These are phyloP conservation scores for Hypoxylon sp. DNA, from an alignment of 2,329 filamentous ascomycete genomes.

Conservation along the genomic window DNA sequence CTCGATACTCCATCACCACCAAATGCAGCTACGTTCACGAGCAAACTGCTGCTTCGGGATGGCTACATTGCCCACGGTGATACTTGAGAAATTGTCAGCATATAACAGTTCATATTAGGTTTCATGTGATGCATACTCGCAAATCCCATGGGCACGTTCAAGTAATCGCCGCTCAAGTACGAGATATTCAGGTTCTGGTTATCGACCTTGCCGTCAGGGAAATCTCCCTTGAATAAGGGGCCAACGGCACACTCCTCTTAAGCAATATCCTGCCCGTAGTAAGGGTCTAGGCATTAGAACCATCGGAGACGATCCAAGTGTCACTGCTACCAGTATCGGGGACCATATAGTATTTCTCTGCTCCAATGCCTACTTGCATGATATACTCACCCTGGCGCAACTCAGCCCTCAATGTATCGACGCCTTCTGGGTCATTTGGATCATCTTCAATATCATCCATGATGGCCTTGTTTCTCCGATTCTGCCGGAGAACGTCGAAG, in stretches of 20 bases:
- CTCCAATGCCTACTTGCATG: constrained; percentile 47
- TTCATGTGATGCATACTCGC: constrained; percentile 30
- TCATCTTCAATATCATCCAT: constrained; percentile 27
- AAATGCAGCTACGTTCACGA: constrained; percentile 49
- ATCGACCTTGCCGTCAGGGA: constrained; percentile 49
- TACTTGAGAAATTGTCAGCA: constrained; percentile 35
- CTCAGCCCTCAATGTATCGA: constrained; percentile 38
- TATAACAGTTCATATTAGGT: no score
- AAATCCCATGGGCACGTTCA: constrained; percentile 52
- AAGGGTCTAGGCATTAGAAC: constrained; percentile 49
- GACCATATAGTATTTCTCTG: constrained; percentile 48
- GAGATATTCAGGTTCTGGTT: constrained; percentile 51
- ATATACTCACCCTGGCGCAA: constrained; percentile 51
- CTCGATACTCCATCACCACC: constrained; percentile 52
- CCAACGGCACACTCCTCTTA: constrained; percentile 50
- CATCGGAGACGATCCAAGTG: constrained; percentile 50
- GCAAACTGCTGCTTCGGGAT: constrained; percentile 52
- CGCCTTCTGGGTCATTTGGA: constrained; percentile 40
- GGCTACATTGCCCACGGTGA: constrained; percentile 49
- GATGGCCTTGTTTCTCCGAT: constrained; percentile 23
- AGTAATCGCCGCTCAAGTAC: constrained; percentile 48
- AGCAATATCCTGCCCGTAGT: constrained; percentile 32
- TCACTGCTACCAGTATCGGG: constrained; percentile 53
- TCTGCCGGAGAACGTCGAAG: constrained; percentile 31
- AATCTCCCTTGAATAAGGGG: constrained; percentile 48